Percentiles rank a stretch among this genome's conserved stretches.
These are phyloP conservation scores for Kernera saxatilis DNA, from an alignment of 345 rosid genomes.

Conservation along the genomic window DNA sequence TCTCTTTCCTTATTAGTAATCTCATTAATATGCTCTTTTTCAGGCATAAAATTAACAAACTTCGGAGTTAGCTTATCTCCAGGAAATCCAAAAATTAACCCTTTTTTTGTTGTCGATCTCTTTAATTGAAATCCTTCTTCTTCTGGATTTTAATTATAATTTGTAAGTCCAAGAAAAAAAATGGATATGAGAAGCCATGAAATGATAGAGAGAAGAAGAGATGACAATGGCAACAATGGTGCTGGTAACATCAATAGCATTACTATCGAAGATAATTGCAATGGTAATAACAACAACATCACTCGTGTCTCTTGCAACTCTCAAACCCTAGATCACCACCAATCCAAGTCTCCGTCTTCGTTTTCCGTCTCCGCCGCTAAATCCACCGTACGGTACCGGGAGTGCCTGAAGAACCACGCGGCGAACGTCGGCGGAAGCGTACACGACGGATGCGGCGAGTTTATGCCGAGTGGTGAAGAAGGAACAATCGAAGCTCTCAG, in stretches of 20 bases:
- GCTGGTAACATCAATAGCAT: slow-evolving; percentile 2
- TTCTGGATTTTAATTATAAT: not conserved
- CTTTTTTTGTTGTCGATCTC: slow-evolving; percentile 6
- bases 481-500: slow-evolving; percentile 73
- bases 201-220: slow-evolving; percentile 44
- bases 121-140: not conserved
- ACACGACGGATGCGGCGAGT: slow-evolving; percentile 92
- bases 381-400: slow-evolving; percentile 49
- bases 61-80: not conserved
- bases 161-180: not conserved
- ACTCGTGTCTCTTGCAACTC: slow-evolving; percentile 37
- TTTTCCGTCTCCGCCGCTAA: slow-evolving; percentile 10
- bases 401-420: slow-evolving; percentile 89
- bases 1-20: slow-evolving; percentile 23
- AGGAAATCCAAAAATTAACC: not conserved
- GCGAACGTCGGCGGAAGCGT: slow-evolving; percentile 81
- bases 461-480: slow-evolving; percentile 94
- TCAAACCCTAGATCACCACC: slow-evolving; percentile 73
- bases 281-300: slow-evolving; percentile 37
- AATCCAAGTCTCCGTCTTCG: slow-evolving; percentile 30
- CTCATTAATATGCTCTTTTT: slow-evolving; percentile 25
- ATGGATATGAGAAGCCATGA: slow-evolving; percentile 35
- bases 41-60: slow-evolving; percentile 20
- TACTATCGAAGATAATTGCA: slow-evolving; percentile 23
- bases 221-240: slow-evolving; percentile 37